A percentile compares a stretch with the other conserved stretches of the same genome.
Evolutionary conservation across 495 filamentous ascomycete genomes (phyloP).

Genomic region (Copromyces sp.): DNA sequence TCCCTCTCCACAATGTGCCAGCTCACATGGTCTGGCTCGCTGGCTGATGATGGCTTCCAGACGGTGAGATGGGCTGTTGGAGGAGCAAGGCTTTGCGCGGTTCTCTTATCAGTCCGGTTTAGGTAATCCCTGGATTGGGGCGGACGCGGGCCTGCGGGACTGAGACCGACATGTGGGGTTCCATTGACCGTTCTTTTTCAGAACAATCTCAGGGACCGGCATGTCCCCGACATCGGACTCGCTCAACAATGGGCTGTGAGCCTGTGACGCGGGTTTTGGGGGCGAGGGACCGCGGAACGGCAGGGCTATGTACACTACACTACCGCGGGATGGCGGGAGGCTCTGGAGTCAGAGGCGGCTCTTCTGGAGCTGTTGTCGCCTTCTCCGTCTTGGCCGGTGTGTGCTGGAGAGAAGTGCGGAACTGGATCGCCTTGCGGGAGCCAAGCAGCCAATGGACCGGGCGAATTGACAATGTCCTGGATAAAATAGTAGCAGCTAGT

Average conservation of each 20-base stretch:
- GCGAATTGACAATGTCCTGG: neutral
- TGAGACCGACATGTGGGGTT: neutral
- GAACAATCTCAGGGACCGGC: slow-evolving; percentile 11
- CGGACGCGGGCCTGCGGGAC: slow-evolving; percentile 1
- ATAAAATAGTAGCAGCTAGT: neutral
- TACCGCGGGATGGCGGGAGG: neutral
- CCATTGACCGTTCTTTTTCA: slow-evolving; percentile 2
- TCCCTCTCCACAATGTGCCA: neutral
- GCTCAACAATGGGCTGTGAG: slow-evolving; percentile 1
- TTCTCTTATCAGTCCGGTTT: slow-evolving; percentile 24
- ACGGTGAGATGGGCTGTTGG: neutral
- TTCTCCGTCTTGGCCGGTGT: neutral
- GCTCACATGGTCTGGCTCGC: neutral
- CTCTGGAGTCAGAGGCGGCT: neutral
- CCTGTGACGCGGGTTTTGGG: neutral
- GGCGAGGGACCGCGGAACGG: neutral
- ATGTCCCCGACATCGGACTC: slow-evolving; percentile 17
- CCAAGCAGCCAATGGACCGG: neutral
- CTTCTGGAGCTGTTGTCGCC: neutral
- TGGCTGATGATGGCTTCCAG: neutral
- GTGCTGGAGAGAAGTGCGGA: neutral
- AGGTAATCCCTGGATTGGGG: slow-evolving; percentile 15
- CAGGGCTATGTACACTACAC: neutral
- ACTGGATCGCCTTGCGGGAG: neutral
- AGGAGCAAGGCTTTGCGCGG: neutral